Percentiles rank a stretch among this genome's conserved stretches.
Conservation (phyloP, 192 early-diverging fungal genomes). For the Cetraspora pellucida region DNA sequence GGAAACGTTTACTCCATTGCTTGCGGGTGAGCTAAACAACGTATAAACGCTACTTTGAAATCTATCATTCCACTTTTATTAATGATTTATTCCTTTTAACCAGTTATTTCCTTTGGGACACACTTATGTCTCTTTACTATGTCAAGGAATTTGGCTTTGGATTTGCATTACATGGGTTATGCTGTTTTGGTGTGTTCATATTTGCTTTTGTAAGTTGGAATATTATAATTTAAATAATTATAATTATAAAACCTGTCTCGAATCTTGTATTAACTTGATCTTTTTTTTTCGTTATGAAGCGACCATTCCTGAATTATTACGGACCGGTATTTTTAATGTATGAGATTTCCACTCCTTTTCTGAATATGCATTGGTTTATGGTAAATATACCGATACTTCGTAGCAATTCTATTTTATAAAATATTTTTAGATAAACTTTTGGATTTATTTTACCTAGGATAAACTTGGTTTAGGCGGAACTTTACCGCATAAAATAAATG, state of each 20-base stretch:
- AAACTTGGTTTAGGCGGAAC: constrained; percentile 84
- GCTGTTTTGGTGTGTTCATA: constrained; percentile 75
- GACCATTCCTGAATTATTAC: constrained; percentile 85
- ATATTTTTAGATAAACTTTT: not conserved
- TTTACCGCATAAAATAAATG: constrained; percentile 80
- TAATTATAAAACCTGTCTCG: not conserved
- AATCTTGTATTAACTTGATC: not conserved
- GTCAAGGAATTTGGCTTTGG: constrained; percentile 71
- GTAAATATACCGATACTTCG: constrained; percentile 13
- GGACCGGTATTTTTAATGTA: constrained; percentile 87
- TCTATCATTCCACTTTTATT: not conserved
- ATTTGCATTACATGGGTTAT: constrained; percentile 81
- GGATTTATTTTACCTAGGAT: constrained; percentile 60
- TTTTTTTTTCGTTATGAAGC: constrained; percentile 43
- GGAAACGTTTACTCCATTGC: constrained; percentile 81
- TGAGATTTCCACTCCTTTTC: constrained; percentile 88
- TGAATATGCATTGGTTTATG: constrained; percentile 87
- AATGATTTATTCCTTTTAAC: constrained; percentile 4
- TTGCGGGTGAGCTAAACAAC: constrained; percentile 63
- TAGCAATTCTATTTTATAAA: not conserved
- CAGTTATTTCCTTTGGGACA: constrained; percentile 95
- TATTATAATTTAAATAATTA: not conserved
- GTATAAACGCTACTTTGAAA: not conserved
- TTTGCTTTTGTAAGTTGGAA: constrained; percentile 66
- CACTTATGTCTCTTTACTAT: constrained; percentile 64